Evolutionary conservation across 306 rosid species (phyloP).

Genomic region (Vigna nakashimae): DNA sequence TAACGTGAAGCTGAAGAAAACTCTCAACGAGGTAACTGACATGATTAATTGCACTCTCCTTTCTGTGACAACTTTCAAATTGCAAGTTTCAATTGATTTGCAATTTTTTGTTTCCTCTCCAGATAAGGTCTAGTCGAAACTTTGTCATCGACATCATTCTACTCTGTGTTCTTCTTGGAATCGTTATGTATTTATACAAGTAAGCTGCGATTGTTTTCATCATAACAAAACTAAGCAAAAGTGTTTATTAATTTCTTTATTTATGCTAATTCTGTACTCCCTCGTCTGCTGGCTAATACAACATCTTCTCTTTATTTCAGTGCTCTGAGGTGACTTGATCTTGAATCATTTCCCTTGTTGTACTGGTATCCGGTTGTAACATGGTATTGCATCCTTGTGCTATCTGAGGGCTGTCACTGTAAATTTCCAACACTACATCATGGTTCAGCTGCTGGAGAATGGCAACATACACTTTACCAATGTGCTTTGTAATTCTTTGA

Average conservation of each 20-base stretch:
- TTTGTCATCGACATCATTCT: constrained; percentile 87
- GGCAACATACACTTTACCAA: constrained; percentile 37
- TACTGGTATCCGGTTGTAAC: background rate
- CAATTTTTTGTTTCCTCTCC: constrained; percentile 44
- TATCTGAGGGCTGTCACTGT: constrained; percentile 37
- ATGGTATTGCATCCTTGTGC: constrained; percentile 38
- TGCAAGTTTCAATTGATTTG: constrained; percentile 29
- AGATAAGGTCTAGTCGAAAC: constrained; percentile 91
- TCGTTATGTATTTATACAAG: constrained; percentile 74
- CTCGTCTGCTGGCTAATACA: background rate
- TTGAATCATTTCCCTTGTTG: constrained; percentile 36
- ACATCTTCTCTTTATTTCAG: constrained; percentile 52
- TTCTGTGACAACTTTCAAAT: background rate
- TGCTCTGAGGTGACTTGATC: constrained; percentile 56
- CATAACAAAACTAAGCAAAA: background rate
- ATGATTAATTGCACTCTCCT: constrained; percentile 17
- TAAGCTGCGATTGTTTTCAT: constrained; percentile 43
- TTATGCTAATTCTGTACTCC: background rate
- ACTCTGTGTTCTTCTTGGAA: constrained; percentile 81
- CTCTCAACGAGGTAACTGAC: constrained; percentile 68
- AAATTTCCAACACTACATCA: constrained; percentile 29
- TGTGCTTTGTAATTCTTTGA: constrained; percentile 31
- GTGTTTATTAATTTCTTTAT: background rate
- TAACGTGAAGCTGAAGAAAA: constrained; percentile 77
- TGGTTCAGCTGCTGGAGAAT: constrained; percentile 38